Conservation (phyloP, 2,329 filamentous ascomycete genomes). For the Orbilia oligospora region DNA sequence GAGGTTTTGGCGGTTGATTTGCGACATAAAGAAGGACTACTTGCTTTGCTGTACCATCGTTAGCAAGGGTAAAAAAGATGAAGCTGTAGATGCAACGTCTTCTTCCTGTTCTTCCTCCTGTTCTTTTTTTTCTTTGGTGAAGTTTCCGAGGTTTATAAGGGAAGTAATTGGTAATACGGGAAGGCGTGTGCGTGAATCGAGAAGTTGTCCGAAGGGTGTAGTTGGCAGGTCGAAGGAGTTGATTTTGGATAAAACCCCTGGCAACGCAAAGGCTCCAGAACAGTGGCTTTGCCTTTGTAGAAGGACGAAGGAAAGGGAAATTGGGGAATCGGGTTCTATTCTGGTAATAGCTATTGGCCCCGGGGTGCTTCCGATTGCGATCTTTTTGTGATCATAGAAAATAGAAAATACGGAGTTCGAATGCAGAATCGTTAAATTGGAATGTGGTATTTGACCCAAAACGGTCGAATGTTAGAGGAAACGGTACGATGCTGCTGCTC, state of each 20-base stretch:
- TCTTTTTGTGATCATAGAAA: slow-evolving; percentile 7
- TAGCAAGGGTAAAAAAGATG: slow-evolving; percentile 17
- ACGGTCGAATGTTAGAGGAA: slow-evolving; percentile 37
- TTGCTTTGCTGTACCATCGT: slow-evolving; percentile 54
- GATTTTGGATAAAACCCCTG: slow-evolving; percentile 58
- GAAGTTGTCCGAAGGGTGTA: slow-evolving; percentile 44
- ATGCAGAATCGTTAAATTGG: slow-evolving; percentile 44
- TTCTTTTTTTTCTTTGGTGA: not conserved
- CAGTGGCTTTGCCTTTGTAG: slow-evolving; percentile 21
- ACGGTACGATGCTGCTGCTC: slow-evolving; percentile 17
- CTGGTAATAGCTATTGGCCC: slow-evolving; percentile 19
- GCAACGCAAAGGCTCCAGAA: slow-evolving; percentile 52
- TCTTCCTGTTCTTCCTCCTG: not conserved
- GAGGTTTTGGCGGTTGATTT: slow-evolving; percentile 61
- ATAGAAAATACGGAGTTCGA: slow-evolving; percentile 19
- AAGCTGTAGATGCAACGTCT: not conserved
- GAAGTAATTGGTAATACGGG: slow-evolving; percentile 31
- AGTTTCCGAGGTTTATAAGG: slow-evolving; percentile 22
- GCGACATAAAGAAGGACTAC: slow-evolving; percentile 57
- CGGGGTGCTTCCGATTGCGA: slow-evolving; percentile 30
- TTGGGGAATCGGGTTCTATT: slow-evolving; percentile 28
- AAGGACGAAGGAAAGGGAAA: slow-evolving; percentile 27
- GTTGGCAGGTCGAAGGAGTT: slow-evolving; percentile 55
- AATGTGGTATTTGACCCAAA: slow-evolving; percentile 47
- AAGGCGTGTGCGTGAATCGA: slow-evolving; percentile 49